A percentile compares a stretch with the other conserved stretches of the same genome.
phyloP scores from a whole-genome alignment of 2,329 filamentous ascomycete species.

The Ilyonectria sp. region DNA sequence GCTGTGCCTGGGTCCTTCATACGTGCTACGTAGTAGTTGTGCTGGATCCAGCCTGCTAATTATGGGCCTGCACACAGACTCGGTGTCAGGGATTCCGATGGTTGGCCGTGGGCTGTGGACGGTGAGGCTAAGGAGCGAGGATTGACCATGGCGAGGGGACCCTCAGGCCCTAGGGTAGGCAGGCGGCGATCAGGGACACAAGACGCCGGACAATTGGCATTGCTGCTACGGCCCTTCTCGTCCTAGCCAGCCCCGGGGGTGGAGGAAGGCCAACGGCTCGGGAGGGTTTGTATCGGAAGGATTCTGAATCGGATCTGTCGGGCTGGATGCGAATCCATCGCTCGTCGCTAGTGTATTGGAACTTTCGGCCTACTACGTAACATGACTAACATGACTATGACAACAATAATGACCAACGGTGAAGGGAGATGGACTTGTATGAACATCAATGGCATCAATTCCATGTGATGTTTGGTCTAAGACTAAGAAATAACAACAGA shows the following conservation, averaged over 20 bases:
- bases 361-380: not conserved
- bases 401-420: not conserved
- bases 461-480: no score
- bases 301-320: constrained; percentile 4
- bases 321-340: not conserved
- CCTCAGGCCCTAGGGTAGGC: not conserved
- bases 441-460: no score
- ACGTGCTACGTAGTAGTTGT: not conserved
- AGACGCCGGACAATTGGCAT: not conserved
- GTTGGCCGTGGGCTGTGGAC: not conserved
- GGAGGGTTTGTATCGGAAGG: constrained; percentile 12
- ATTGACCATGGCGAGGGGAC: not conserved
- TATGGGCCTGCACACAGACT: not conserved
- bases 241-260: not conserved
- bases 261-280: not conserved
- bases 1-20: not conserved
- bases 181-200: constrained; percentile 1
- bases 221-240: not conserved
- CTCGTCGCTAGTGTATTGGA: not conserved
- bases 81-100: not conserved
- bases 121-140: not conserved
- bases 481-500: no score
- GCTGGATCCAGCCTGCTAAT: not conserved
- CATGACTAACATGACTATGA: not conserved
- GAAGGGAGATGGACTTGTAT: no score